Evolutionary conservation across 805 yeast genomes (phyloP).

Genomic region (Metschnikowia colocasiae): DNA sequence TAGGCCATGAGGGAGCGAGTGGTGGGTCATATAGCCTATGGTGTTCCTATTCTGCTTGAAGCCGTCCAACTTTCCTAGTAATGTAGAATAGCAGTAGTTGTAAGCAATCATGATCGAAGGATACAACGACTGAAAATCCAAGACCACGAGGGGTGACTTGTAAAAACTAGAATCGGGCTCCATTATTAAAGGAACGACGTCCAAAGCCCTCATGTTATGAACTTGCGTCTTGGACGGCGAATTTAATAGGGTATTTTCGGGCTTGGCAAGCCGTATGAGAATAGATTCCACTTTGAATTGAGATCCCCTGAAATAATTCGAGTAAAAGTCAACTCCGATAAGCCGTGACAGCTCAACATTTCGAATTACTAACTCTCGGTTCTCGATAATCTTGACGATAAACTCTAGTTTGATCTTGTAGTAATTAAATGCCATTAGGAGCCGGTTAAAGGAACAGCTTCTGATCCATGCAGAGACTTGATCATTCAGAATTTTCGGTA

Average conservation of each 20-base stretch:
- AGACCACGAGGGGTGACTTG: slow-evolving; percentile 82
- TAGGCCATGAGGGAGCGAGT: slow-evolving; percentile 50
- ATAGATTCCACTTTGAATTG: slow-evolving; percentile 92
- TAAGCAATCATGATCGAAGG: slow-evolving; percentile 99
- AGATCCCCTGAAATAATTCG: slow-evolving; percentile 86
- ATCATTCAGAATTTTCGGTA: slow-evolving; percentile 57
- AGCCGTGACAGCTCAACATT: slow-evolving; percentile 81
- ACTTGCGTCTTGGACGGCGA: slow-evolving; percentile 84
- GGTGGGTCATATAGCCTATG: slow-evolving; percentile 52
- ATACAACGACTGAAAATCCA: slow-evolving; percentile 91
- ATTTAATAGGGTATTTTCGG: slow-evolving; percentile 65
- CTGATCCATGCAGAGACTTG: slow-evolving; percentile 41
- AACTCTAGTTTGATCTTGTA: slow-evolving; percentile 43
- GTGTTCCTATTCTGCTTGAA: slow-evolving; percentile 45
- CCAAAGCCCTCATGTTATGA: slow-evolving; percentile 77
- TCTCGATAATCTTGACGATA: slow-evolving; percentile 47
- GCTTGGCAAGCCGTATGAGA: slow-evolving; percentile 66
- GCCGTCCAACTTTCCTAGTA: slow-evolving; percentile 59
- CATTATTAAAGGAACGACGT: slow-evolving; percentile 85
- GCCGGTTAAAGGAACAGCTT: slow-evolving; percentile 35
- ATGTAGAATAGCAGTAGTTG: slow-evolving; percentile 78
- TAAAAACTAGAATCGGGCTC: slow-evolving; percentile 86
- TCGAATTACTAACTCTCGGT: slow-evolving; percentile 63
- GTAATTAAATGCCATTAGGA: slow-evolving; percentile 42
- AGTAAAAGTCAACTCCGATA: slow-evolving; percentile 84